Evolutionary conservation across 371 early-diverging fungal genomes (phyloP), one percentile per base, ranked within the genome.

Genomic region (Mycotypha africana): DNA sequence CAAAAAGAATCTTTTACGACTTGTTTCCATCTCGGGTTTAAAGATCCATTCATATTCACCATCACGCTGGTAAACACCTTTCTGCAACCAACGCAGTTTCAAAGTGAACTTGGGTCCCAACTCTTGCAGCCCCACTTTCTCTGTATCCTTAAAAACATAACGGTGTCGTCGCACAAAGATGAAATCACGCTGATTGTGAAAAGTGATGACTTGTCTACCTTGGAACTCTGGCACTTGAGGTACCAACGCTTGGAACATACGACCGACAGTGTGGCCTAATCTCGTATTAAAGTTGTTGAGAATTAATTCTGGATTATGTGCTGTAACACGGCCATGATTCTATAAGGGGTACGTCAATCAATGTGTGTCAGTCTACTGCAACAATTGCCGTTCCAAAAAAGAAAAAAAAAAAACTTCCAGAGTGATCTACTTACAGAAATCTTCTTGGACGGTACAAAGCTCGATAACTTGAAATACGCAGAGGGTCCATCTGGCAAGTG

Each of bases 161-260:
- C 81, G 84, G 62, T 98, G 99, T 28, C 98, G 79, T 61, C 99
- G 81, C 60, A 99, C 97, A 67, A 97, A 99, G 48, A 99, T 95
- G 59, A 97, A 99, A 67, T 99, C 99, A 35, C 98, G 91, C 66
- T 99, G 97, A 58, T 98, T 98, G 62, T 98, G 98, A 72, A 99
- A 91, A 4, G 98, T 99, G 4, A 84, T 92, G 9, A 88, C 97
- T 60, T 99, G 98, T 39, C 98, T 79, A 7, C 96, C 97, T 58
- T 91, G 77, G 57, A 97, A 95, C 61, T 95, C 89, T 14, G 98
- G 98, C 2, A 92, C 87, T 48, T 93, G 95, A 10, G 99, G 99
- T 62, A 99, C 93, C 42, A 98, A 67, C 5, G 95, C 69, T 36
- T 95, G 92, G 73, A 99, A 91, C 89, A 95, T 90, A 30, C 98